phyloP scores from a whole-genome alignment of 129 eudicot species.

The Scalesia atractyloides region DNA sequence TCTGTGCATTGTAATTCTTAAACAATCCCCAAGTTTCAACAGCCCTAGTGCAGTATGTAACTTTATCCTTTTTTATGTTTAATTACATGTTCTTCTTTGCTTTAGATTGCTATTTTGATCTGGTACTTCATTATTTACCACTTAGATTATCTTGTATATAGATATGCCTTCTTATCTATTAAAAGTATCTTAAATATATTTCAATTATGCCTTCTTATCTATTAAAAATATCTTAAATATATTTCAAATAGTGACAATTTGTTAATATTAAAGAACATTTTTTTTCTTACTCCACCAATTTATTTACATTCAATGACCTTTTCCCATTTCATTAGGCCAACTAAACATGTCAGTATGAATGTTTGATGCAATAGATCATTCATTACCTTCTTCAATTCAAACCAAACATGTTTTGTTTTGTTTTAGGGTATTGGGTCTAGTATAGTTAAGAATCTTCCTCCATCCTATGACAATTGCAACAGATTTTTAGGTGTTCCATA shows the following conservation, averaged over 20 bases:
- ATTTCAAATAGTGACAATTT: background rate
- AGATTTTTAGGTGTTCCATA: constrained; percentile 5
- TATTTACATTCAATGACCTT: background rate
- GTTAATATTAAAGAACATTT: background rate
- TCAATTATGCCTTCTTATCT: too few relatives aligned
- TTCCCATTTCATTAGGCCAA: background rate
- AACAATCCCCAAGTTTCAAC: constrained; percentile 50
- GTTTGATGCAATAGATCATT: background rate
- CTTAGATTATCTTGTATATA: background rate
- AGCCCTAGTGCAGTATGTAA: constrained; percentile 56
- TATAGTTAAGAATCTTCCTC: background rate
- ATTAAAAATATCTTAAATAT: too few relatives aligned
- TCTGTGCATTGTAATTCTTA: constrained; percentile 60
- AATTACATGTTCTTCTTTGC: background rate
- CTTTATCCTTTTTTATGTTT: background rate
- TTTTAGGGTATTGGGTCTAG: background rate
- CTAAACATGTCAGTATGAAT: background rate
- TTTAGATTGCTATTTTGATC: constrained; percentile 4
- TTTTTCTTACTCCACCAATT: background rate
- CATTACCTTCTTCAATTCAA: background rate
- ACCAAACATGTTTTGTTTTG: background rate
- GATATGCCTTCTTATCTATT: background rate
- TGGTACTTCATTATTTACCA: too few relatives aligned
- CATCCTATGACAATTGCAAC: background rate
- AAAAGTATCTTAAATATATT: too few relatives aligned